These are phyloP conservation scores for Lablab purpureus DNA, from an alignment of 306 rosid genomes.

Conservation along the genomic window DNA sequence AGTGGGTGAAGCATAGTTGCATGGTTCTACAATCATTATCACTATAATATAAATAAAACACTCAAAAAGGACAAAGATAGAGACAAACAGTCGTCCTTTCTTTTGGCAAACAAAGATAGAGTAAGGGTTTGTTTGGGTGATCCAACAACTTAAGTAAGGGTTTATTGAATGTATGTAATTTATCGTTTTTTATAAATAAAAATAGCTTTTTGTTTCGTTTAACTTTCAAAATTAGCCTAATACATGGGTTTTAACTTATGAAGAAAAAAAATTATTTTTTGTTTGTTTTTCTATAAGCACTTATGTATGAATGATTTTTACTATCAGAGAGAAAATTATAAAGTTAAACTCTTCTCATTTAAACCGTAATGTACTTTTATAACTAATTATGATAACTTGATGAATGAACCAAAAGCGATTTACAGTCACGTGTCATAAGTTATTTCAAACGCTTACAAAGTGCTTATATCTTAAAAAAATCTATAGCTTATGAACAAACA, in stretches of 20 bases:
- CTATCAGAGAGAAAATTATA: background rate
- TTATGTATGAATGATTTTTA: background rate
- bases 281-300: background rate
- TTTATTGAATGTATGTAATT: background rate
- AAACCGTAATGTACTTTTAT: too few species aligned
- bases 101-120: constrained; percentile 14
- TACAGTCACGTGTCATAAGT: too few species aligned
- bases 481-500: too few species aligned
- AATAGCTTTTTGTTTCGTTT: too few species aligned
- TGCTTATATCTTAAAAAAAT: too few species aligned
- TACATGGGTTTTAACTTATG: too few species aligned
- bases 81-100: background rate
- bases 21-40: constrained; percentile 23
- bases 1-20: constrained; percentile 39
- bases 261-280: too few species aligned
- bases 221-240: too few species aligned
- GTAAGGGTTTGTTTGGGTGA: background rate
- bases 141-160: background rate
- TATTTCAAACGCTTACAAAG: background rate
- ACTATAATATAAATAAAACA: constrained; percentile 8
- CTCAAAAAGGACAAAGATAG: constrained; percentile 13
- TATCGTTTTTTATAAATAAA: too few species aligned
- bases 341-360: background rate
- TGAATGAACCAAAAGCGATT: background rate
- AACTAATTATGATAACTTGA: too few species aligned